phyloP scores from a whole-genome alignment of 805 yeast genomes.

The Teunomyces barrocoloradensis region DNA sequence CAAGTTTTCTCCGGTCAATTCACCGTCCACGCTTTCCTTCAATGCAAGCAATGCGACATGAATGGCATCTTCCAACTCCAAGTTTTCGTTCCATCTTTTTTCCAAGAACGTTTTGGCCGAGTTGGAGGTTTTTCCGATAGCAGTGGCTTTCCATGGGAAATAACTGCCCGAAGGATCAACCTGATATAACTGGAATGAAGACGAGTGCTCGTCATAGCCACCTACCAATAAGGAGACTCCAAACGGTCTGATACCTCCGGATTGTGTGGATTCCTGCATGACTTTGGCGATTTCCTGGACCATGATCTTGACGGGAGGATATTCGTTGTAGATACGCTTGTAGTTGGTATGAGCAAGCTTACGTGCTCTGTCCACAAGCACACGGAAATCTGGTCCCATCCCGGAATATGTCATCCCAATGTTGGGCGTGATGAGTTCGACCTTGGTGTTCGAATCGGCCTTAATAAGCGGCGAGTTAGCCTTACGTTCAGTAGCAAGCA shows the following conservation, averaged over 20 bases:
- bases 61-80: constrained; percentile 96
- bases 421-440: constrained; percentile 85
- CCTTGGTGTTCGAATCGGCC: constrained; percentile 71
- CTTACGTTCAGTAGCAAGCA: constrained; percentile 94
- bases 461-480: constrained; percentile 75
- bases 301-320: constrained; percentile 92
- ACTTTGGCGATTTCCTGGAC: constrained; percentile 94
- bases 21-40: constrained; percentile 97
- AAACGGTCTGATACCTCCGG: constrained; percentile 98
- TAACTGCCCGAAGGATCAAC: constrained; percentile 98
- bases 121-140: constrained; percentile 92
- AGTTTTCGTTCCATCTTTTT: constrained; percentile 96
- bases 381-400: constrained; percentile 98
- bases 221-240: constrained; percentile 95
- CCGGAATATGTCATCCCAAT: constrained; percentile 97
- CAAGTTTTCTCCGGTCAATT: constrained; percentile 93
- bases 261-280: constrained; percentile 98
- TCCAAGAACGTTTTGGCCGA: constrained; percentile 98
- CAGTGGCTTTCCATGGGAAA: constrained; percentile 99
- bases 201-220: constrained; percentile 80
- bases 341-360: constrained; percentile 90
- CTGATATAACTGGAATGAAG: constrained; percentile 78
- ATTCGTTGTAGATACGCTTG: constrained; percentile 90
- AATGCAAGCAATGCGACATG: constrained; percentile 92
- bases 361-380: constrained; percentile 89